Evolutionary conservation across 441 rosid genomes (phyloP), one percentile per base, ranked within the genome.

Genomic region (Gossypium gossypioides): DNA sequence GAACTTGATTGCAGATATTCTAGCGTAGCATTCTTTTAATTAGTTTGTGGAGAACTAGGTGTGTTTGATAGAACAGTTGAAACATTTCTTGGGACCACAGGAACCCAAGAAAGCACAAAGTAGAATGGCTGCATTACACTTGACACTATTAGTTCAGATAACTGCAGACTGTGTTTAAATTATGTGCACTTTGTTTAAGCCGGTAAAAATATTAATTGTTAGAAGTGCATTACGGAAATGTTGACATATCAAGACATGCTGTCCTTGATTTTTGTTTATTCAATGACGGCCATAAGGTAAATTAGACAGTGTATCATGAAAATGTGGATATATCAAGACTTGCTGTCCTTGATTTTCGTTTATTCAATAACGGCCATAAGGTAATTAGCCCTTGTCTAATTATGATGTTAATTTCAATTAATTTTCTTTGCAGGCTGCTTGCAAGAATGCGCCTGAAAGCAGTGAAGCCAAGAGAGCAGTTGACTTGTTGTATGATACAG

Each of bases 401-500:
- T 48, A n/a, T 1, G 44, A 16, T 6, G 6, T 68, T 68, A 55
- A 72, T 52, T 15, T 37, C 46, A 64, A 42, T 56, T 56, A 24
- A 27, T 72, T 44, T 2, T 64, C 22, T 29, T 60, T 79, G 75
- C 79, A 95, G 99, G 97, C 97, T 80, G 99, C 99, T 21, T 91
- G 97, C 85, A 92, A 88, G 83, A 88, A 85, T 78, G 89, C 90
- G 24, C 93, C 98, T 7, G 96, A 92, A 48, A 88, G 96, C 76
- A 37, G 69, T 29, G 97, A 95, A 67, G 96, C 98, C 52, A 84
- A 81, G 85, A 89, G 96, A 85, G 98, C 92, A 61, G 91, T 91
- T 12, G 99, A 91, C 66, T 93, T 95, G 18, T 82, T 95, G 42
- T 95, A 80, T 66, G 99, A 95, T 66, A 95, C 99, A 9, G 97